A percentile compares a stretch with the other conserved stretches of the same genome.
phyloP scores from a whole-genome alignment of 2,329 filamentous ascomycete genomes.

The Cordyceps farinosa region DNA sequence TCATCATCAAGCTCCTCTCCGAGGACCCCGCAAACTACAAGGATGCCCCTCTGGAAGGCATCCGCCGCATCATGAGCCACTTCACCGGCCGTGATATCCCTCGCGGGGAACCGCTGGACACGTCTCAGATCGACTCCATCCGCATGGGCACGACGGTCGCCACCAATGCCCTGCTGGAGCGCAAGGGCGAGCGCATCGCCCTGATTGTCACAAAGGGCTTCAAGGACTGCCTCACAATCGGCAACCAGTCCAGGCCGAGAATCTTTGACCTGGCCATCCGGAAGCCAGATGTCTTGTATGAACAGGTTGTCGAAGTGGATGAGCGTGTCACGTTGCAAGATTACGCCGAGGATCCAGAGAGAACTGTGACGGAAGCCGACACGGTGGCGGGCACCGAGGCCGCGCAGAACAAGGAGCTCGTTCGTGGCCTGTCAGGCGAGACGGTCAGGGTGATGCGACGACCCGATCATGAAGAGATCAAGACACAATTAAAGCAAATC shows the following conservation, averaged over 20 bases:
- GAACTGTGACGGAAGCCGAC: constrained; percentile 53
- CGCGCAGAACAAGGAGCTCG: constrained; percentile 54
- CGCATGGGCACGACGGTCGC: constrained; percentile 95
- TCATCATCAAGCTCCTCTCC: constrained; percentile 83
- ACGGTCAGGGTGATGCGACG: constrained; percentile 63
- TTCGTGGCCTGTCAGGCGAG: constrained; percentile 66
- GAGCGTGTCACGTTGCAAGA: constrained; percentile 90
- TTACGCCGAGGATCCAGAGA: constrained; percentile 80
- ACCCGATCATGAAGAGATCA: constrained; percentile 53
- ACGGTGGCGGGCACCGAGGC: constrained; percentile 47
- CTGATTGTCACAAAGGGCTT: constrained; percentile 86
- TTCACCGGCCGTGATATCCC: constrained; percentile 75
- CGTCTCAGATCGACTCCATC: constrained; percentile 80
- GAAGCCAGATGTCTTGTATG: constrained; percentile 84
- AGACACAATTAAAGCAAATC: constrained; percentile 57
- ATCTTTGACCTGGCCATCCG: constrained; percentile 88
- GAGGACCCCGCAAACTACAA: constrained; percentile 88
- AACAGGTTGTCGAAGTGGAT: constrained; percentile 81
- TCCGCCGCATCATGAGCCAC: constrained; percentile 76
- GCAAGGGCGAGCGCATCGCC: constrained; percentile 85
- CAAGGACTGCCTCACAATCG: constrained; percentile 81
- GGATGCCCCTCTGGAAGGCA: constrained; percentile 88
- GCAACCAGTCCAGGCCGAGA: constrained; percentile 82
- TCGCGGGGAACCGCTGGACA: constrained; percentile 75
- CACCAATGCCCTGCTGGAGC: constrained; percentile 84